These are phyloP conservation scores for Pulveroboletus sp. DNA, from an alignment of 768 basidiomycete species.

Conservation along the genomic window DNA sequence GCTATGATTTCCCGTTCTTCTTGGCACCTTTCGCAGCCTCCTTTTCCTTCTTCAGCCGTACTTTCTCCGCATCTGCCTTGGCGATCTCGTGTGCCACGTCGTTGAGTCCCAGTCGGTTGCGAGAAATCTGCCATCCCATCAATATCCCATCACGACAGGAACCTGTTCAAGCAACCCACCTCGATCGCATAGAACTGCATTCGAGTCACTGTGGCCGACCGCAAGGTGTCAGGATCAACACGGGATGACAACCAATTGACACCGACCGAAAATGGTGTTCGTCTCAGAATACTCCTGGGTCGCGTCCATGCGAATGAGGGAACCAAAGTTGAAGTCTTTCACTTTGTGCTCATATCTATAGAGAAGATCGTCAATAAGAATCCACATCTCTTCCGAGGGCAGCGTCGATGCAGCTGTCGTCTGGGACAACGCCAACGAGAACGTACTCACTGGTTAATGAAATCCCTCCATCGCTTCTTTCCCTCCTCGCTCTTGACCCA, in stretches of 20 bases:
- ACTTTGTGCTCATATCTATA: constrained; percentile 83
- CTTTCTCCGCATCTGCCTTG: constrained; percentile 56
- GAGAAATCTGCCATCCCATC: constrained; percentile 60
- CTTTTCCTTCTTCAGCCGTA: constrained; percentile 54
- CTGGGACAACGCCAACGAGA: neutral
- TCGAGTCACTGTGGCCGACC: constrained; percentile 13
- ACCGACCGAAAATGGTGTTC: constrained; percentile 90
- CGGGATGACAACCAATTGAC: neutral
- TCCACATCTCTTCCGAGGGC: constrained; percentile 1
- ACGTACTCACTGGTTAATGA: constrained; percentile 63
- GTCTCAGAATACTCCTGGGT: constrained; percentile 80
- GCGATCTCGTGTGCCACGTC: constrained; percentile 80
- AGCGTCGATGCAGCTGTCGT: neutral
- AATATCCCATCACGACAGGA: neutral
- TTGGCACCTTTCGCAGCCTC: constrained; percentile 45
- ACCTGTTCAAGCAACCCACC: constrained; percentile 39
- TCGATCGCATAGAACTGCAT: constrained; percentile 90
- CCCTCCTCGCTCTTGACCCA: constrained; percentile 86
- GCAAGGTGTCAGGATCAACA: constrained; percentile 9
- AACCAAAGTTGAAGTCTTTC: constrained; percentile 96
- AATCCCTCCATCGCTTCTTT: constrained; percentile 88
- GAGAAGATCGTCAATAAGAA: constrained; percentile 3
- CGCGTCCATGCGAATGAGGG: constrained; percentile 80
- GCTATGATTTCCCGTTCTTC: constrained; percentile 33
- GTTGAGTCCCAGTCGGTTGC: constrained; percentile 89